phyloP scores from a whole-genome alignment of 768 basidiomycete genomes.

The Mrakia frigida region DNA sequence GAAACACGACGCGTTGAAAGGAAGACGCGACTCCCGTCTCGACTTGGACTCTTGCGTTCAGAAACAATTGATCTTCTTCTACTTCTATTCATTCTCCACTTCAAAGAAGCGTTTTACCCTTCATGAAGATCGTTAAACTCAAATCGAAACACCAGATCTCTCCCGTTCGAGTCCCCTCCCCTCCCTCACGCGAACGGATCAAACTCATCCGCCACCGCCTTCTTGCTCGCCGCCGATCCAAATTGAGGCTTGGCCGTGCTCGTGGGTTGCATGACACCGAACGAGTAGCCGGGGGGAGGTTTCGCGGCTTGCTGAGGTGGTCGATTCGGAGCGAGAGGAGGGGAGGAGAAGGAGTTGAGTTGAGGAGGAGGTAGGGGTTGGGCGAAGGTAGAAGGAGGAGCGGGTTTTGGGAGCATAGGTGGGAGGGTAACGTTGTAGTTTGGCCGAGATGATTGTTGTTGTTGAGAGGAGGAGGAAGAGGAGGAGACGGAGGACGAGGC shows the following conservation, averaged over 20 bases:
- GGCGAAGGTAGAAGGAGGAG: neutral
- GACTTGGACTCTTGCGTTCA: no score
- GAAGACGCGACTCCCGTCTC: no score
- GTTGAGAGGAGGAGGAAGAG: no score
- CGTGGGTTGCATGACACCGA: conserved; percentile 22
- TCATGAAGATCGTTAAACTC: no score
- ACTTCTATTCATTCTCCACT: no score
- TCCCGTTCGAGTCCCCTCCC: neutral
- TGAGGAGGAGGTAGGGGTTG: neutral
- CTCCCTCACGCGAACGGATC: conserved; percentile 28
- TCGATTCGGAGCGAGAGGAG: neutral
- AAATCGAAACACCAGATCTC: no score
- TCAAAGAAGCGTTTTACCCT: no score
- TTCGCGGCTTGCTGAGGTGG: neutral
- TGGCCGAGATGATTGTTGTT: neutral
- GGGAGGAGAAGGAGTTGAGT: neutral
- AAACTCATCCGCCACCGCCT: conserved; percentile 24
- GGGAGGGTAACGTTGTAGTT: conserved; percentile 42
- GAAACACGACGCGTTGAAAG: no score
- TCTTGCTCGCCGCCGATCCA: conserved; percentile 2
- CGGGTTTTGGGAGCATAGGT: conserved; percentile 40
- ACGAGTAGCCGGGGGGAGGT: conserved; percentile 17
- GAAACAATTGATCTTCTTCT: no score
- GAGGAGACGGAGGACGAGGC: neutral
- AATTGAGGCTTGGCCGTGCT: neutral